phyloP scores from a whole-genome alignment of 176 grass and related monocot genomes.

The Hordeum marinum region DNA sequence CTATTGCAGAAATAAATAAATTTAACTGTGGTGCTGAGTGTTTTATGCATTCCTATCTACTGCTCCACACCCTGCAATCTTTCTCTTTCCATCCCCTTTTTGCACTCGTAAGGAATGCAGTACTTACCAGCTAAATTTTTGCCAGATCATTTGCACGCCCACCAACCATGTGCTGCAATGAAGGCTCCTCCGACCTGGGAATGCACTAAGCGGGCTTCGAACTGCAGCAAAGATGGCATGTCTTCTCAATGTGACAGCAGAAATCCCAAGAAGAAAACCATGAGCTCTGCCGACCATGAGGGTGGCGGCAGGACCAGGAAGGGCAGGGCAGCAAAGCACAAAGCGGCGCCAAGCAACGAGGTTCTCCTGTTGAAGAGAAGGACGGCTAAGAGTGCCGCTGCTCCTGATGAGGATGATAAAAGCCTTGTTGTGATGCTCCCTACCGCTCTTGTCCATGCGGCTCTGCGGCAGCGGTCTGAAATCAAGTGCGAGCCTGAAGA shows the following conservation, averaged over 20 bases:
- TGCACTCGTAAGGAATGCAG: not conserved
- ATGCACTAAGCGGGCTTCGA: constrained; percentile 20
- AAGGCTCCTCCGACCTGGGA: constrained; percentile 30
- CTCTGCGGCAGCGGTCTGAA: constrained; percentile 7
- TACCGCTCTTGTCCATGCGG: not conserved
- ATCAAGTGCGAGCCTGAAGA: not conserved
- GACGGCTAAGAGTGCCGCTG: constrained; percentile 4
- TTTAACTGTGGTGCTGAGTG: not conserved
- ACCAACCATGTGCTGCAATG: constrained; percentile 30
- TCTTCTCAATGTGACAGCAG: not conserved
- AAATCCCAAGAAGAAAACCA: constrained; percentile 24
- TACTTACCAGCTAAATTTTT: constrained; percentile 24
- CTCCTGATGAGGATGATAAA: constrained; percentile 3
- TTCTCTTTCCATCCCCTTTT: constrained; percentile 7
- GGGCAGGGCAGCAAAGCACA: constrained; percentile 28
- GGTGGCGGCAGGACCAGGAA: constrained; percentile 16
- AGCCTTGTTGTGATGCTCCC: not conserved
- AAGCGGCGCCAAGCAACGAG: constrained; percentile 19
- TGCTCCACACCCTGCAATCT: constrained; percentile 4
- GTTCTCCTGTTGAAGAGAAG: constrained; percentile 24
- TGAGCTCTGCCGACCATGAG: constrained; percentile 15
- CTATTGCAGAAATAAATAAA: not conserved
- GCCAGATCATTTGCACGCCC: constrained; percentile 42
- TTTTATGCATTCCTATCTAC: constrained; percentile 5
- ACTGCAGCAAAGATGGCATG: constrained; percentile 13